A percentile compares a stretch with the other conserved stretches of the same genome.
These are phyloP conservation scores for Thymus mandschuricus DNA, from an alignment of 257 asterid species.

Conservation along the genomic window DNA sequence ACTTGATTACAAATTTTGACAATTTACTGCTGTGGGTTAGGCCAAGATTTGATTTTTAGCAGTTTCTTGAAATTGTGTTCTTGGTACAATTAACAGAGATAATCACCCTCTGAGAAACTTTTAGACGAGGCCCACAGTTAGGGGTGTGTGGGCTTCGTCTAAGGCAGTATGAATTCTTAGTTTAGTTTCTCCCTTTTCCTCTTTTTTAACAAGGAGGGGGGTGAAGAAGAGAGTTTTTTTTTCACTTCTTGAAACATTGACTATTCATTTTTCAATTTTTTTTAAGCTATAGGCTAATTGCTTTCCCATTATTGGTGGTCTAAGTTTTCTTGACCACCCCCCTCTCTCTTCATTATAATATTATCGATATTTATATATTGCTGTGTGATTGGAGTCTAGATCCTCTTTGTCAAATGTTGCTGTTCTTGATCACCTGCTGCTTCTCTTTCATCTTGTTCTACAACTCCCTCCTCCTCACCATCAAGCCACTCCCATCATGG, in stretches of 20 bases:
- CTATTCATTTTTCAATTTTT: slow-evolving; percentile 10
- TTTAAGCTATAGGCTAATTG: slow-evolving; percentile 27
- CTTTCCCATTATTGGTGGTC: slow-evolving; percentile 58
- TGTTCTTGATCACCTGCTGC: slow-evolving; percentile 72
- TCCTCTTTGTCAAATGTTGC: slow-evolving; percentile 58
- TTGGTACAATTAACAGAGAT: slow-evolving; percentile 18
- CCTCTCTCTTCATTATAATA: background rate
- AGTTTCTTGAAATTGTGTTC: slow-evolving; percentile 1
- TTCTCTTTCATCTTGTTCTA: slow-evolving; percentile 66
- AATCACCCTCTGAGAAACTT: background rate
- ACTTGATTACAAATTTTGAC: background rate
- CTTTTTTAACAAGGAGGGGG: slow-evolving; percentile 35
- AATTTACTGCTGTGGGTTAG: slow-evolving; percentile 10
- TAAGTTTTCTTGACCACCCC: slow-evolving; percentile 42
- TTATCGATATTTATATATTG: slow-evolving; percentile 26
- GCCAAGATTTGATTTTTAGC: slow-evolving; percentile 22
- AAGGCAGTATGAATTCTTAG: slow-evolving; percentile 2
- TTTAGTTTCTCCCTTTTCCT: slow-evolving; percentile 37
- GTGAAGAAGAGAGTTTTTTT: slow-evolving; percentile 26
- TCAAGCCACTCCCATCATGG: slow-evolving; percentile 68
- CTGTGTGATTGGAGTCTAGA: slow-evolving; percentile 44
- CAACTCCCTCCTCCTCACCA: slow-evolving; percentile 67
- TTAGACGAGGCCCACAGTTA: slow-evolving; percentile 48
- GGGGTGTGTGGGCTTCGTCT: slow-evolving; percentile 61
- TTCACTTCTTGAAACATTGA: slow-evolving; percentile 11